Evolutionary conservation across 2,329 filamentous ascomycete species (phyloP).

Genomic region (Ophiosphaerella korrae): DNA sequence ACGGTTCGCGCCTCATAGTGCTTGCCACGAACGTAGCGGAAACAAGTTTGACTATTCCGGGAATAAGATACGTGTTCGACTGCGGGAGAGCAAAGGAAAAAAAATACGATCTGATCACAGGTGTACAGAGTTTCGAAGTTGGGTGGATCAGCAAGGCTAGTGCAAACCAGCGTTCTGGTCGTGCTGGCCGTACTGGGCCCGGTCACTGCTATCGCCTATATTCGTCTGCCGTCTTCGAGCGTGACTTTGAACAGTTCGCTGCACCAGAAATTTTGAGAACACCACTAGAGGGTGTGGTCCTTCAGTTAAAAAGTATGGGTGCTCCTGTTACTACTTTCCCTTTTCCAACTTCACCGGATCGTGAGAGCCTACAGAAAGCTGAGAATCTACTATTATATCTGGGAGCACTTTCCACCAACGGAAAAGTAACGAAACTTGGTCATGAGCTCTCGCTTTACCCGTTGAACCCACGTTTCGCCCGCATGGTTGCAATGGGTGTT

Average conservation of each 20-base stretch:
- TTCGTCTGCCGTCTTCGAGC: constrained; percentile 90
- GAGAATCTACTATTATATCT: constrained; percentile 87
- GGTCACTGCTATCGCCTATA: constrained; percentile 96
- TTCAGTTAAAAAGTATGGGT: constrained; percentile 95
- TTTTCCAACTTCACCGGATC: constrained; percentile 88
- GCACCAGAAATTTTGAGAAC: constrained; percentile 89
- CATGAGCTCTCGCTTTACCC: constrained; percentile 87
- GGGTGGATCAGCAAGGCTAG: constrained; percentile 98
- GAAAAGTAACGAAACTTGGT: constrained; percentile 79
- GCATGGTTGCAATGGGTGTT: constrained; percentile 88
- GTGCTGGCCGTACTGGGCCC: constrained; percentile 92
- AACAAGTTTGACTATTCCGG: constrained; percentile 94
- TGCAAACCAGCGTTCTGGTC: constrained; percentile 86
- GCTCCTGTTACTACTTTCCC: constrained; percentile 92
- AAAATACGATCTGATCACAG: constrained; percentile 82
- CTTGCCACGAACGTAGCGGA: constrained; percentile 96
- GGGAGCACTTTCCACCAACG: constrained; percentile 73
- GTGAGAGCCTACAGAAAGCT: constrained; percentile 75
- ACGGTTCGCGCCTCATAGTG: constrained; percentile 82
- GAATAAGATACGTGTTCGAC: constrained; percentile 94
- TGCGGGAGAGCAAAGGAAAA: constrained; percentile 91
- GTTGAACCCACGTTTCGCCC: constrained; percentile 85
- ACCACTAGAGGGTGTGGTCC: constrained; percentile 85
- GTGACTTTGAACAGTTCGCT: constrained; percentile 83
- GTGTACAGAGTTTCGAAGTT: constrained; percentile 93